Base-by-base conservation (phyloP, 2,329 filamentous ascomycete genomes). In the Epichloe aotearoae region DNA sequence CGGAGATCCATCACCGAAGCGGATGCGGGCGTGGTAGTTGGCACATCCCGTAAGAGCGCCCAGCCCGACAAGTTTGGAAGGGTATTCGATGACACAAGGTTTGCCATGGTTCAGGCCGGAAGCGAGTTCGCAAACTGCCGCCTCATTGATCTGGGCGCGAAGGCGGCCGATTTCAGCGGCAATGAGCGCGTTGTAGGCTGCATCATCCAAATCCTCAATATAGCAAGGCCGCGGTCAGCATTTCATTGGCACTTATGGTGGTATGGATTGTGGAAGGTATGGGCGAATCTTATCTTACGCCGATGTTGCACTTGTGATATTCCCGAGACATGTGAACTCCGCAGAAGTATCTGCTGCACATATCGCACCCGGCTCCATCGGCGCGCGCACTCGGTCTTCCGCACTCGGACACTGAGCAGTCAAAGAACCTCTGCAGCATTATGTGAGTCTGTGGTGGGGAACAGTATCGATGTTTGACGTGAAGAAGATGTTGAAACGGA, bases 11-110 rank as follows among this genome's bases (percentile, higher is more conserved):
- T 62, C 57, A 3, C 53, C n/a, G 36, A 64, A 64, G 46, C 55
- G 56, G 50, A 64, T 57, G 41, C 61, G 57, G 39, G 55, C 60
- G 45, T 63, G 60, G 44, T 61, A 62, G 55, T 62, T 64, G 47
- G 58, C 59, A 43, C 52, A 41, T 20, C 61, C 61, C 53, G 54
- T 63, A 5, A 63, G 53, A 46, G 58, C 52, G 46, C 45, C 55
- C 11, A 20, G 14, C 19, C 54, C 26, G 26, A 30, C 54, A 46
- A 34, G n/a, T 15, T 51, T 50, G 8, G 49, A 50, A 37, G 52
- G 41, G 39, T 56, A 37, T 17, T 56, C 53, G 12, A 57, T 46
- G 17, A 5, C 51, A 39, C 56, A 58, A 36, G 2, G 20, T 33
- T 40, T 52, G 8, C 50, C 56, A 26, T 19, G 4, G 20, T 55